Conservation (phyloP, 208 protist species). For the Leishmania tropica region DNA sequence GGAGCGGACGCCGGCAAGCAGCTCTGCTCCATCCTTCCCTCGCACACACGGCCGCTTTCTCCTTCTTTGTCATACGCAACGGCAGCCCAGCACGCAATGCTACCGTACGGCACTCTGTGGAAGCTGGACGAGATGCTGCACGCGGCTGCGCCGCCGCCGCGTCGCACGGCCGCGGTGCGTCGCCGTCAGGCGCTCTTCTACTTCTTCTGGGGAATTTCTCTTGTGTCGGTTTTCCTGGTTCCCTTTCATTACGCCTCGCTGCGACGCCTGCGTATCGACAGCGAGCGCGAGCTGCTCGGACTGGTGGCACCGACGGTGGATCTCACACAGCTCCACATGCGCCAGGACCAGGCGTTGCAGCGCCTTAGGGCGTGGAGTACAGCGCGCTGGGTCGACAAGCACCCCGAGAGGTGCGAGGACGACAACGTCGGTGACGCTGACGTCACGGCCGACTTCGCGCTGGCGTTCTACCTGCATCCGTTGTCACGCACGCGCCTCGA, state of each 20-base stretch:
- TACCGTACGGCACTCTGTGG: conserved; percentile 61
- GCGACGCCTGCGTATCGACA: conserved; percentile 27
- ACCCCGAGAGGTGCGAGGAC: not conserved
- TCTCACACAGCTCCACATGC: not conserved
- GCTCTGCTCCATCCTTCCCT: not conserved
- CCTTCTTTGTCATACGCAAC: not conserved
- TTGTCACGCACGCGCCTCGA: conserved; percentile 8
- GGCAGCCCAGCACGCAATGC: conserved; percentile 27
- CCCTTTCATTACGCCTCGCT: conserved; percentile 46
- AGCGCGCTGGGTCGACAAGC: not conserved
- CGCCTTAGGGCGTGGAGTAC: conserved; percentile 5
- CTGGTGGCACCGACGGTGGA: conserved; percentile 13
- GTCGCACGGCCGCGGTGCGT: conserved; percentile 30
- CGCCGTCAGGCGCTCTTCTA: conserved; percentile 43
- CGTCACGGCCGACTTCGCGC: conserved; percentile 14
- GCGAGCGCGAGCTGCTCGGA: conserved; percentile 21
- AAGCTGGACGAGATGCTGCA: conserved; percentile 60
- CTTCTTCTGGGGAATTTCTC: conserved; percentile 38
- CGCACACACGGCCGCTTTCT: not conserved
- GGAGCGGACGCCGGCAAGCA: not conserved
- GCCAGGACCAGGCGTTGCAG: conserved; percentile 9
- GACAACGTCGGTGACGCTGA: not conserved
- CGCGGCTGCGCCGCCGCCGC: conserved; percentile 29
- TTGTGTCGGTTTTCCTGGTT: conserved; percentile 49
- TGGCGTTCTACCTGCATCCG: conserved; percentile 22